These are phyloP conservation scores for Thielaviopsis euricoi DNA, from an alignment of 2,329 filamentous ascomycete species.

Conservation along the genomic window DNA sequence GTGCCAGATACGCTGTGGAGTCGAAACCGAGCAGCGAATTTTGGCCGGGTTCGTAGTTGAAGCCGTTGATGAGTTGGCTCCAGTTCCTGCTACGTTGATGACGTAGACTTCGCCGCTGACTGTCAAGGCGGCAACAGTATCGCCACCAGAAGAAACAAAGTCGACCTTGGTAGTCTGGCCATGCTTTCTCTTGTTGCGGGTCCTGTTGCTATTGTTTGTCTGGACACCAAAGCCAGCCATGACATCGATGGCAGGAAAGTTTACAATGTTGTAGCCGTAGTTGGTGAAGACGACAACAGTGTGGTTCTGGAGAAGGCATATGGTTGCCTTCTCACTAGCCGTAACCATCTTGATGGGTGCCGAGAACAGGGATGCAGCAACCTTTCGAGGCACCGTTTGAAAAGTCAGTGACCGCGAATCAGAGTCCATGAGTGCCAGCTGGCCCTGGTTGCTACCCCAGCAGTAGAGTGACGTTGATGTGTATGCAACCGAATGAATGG, in stretches of 20 bases:
- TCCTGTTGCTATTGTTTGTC: neutral
- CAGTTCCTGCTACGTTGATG: slow-evolving; percentile 52
- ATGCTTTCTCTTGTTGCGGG: slow-evolving; percentile 43
- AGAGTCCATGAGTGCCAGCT: slow-evolving; percentile 85
- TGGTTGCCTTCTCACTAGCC: slow-evolving; percentile 80
- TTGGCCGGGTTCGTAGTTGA: slow-evolving; percentile 90
- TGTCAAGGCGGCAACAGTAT: slow-evolving; percentile 81
- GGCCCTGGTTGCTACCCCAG: slow-evolving; percentile 89
- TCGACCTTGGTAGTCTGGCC: slow-evolving; percentile 38
- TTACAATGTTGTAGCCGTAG: slow-evolving; percentile 84
- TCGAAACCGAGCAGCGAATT: slow-evolving; percentile 65
- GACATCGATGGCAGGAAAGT: slow-evolving; percentile 58
- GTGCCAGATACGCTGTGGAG: slow-evolving; percentile 73
- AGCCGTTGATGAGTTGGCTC: slow-evolving; percentile 41
- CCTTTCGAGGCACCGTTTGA: slow-evolving; percentile 69
- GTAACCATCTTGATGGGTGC: slow-evolving; percentile 62
- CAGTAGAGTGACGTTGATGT: slow-evolving; percentile 71
- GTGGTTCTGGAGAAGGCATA: slow-evolving; percentile 67
- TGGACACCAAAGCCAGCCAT: slow-evolving; percentile 39
- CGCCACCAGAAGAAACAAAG: slow-evolving; percentile 68
- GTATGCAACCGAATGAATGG: slow-evolving; percentile 81
- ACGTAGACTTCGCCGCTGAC: slow-evolving; percentile 78
- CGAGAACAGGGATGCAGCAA: slow-evolving; percentile 68
- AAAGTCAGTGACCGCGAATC: slow-evolving; percentile 79
- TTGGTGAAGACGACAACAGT: slow-evolving; percentile 91